Percentiles rank a stretch among this genome's conserved stretches.
Evolutionary conservation across 2,329 filamentous ascomycete genomes (phyloP).

Genomic region (Penicillium sp.): DNA sequence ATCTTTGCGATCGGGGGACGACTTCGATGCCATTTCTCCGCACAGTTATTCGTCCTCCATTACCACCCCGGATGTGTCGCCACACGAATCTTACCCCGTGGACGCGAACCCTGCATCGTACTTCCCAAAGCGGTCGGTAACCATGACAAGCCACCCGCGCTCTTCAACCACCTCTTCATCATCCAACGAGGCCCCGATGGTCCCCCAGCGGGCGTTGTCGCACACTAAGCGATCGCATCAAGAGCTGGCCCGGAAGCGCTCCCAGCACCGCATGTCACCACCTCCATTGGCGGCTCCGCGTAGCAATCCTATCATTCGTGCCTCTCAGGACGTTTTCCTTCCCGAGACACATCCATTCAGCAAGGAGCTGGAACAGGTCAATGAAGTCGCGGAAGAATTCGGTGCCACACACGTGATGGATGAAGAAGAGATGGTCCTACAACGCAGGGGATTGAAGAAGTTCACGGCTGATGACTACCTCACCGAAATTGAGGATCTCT

Average conservation of each 20-base stretch:
- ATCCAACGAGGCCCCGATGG: constrained; percentile 61
- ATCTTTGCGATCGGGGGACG: constrained; percentile 65
- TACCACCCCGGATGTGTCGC: constrained; percentile 52
- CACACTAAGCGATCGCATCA: constrained; percentile 90
- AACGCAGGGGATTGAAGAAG: constrained; percentile 69
- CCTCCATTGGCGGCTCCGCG: constrained; percentile 45
- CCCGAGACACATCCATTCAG: constrained; percentile 72
- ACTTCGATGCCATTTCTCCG: constrained; percentile 57
- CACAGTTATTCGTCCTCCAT: constrained; percentile 57
- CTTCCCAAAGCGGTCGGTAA: constrained; percentile 71
- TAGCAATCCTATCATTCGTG: constrained; percentile 39
- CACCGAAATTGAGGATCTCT: constrained; percentile 72
- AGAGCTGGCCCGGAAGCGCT: constrained; percentile 70
- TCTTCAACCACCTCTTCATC: constrained; percentile 51
- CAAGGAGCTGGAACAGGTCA: constrained; percentile 86
- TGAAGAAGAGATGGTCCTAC: constrained; percentile 73
- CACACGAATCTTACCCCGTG: constrained; percentile 47
- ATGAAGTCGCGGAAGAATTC: constrained; percentile 90
- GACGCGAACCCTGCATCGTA: constrained; percentile 60
- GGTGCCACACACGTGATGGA: constrained; percentile 66
- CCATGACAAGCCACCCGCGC: constrained; percentile 62
- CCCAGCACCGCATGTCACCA: constrained; percentile 57
- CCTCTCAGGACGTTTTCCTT: constrained; percentile 44
- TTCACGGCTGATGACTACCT: constrained; percentile 84
- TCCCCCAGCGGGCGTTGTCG: constrained; percentile 78